Evolutionary conservation across 2,329 filamentous ascomycete species (phyloP).

Genomic region (Cladosporium sp.): DNA sequence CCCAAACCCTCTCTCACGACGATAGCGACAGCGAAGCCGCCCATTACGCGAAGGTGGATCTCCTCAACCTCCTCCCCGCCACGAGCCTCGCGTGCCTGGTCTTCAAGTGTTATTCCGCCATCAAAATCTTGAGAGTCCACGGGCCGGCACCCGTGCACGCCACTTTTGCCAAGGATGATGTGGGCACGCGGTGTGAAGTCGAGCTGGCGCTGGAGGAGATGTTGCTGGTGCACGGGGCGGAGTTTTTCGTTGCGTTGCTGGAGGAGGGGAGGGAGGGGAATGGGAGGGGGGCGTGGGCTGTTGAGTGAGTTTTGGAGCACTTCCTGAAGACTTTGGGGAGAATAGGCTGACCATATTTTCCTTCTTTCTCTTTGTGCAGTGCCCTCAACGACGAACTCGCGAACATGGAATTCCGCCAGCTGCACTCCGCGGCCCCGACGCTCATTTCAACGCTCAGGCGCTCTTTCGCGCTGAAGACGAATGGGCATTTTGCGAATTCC

Average conservation of each 20-base stretch:
- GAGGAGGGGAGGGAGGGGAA: constrained; percentile 10
- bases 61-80: constrained; percentile 25
- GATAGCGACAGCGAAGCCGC: constrained; percentile 4
- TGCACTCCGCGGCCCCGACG: constrained; percentile 21
- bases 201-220: constrained; percentile 33
- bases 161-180: constrained; percentile 17
- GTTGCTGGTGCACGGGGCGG: constrained; percentile 27
- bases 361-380: too few species aligned
- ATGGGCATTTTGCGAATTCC: constrained; percentile 6
- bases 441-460: constrained; percentile 26
- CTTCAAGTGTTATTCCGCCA: constrained; percentile 28
- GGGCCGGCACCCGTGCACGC: constrained; percentile 27
- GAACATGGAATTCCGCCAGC: constrained; percentile 24
- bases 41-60: constrained; percentile 16
- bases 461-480: constrained; percentile 25
- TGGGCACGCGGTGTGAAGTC: constrained; percentile 25
- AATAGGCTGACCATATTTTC: constrained; percentile 1
- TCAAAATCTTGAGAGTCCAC: constrained; percentile 29
- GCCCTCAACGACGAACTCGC: constrained; percentile 23
- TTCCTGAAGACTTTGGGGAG: background rate
- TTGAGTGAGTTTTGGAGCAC: constrained; percentile 22
- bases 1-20: background rate
- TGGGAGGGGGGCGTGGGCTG: constrained; percentile 12
- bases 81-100: constrained; percentile 31
- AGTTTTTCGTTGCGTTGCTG: constrained; percentile 27